Conservation (phyloP, 306 rosid genomes). For the Casuarina equisetifolia region DNA sequence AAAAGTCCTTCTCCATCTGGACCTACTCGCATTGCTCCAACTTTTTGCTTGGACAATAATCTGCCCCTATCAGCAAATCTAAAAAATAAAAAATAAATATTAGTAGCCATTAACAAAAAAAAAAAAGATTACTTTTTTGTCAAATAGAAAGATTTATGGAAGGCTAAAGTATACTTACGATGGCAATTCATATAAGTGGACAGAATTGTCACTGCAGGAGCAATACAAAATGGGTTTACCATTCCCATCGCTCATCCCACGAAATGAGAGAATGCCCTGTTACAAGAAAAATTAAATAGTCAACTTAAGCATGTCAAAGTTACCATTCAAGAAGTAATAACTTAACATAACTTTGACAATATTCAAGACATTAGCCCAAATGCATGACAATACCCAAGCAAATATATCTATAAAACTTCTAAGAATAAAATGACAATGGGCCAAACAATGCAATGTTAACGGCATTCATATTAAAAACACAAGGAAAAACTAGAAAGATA, state of each 20-base stretch:
- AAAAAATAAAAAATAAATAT: neutral
- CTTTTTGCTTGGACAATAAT: conserved; percentile 31
- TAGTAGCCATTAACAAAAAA: neutral
- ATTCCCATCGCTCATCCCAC: conserved; percentile 35
- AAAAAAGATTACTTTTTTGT: neutral
- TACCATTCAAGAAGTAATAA: neutral
- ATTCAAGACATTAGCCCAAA: neutral
- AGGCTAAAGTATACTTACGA: conserved; percentile 32
- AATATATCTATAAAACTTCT: neutral
- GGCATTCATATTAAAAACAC: too few species aligned
- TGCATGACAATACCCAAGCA: neutral
- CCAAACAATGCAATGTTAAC: too few species aligned
- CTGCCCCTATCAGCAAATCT: conserved; percentile 47
- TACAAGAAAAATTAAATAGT: neutral
- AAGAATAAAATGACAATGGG: neutral
- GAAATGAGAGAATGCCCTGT: conserved; percentile 41
- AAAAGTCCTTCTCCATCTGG: conserved; percentile 41
- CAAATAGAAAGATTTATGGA: neutral
- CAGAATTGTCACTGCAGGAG: conserved; percentile 41
- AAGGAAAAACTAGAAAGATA: too few species aligned
- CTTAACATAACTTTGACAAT: too few species aligned
- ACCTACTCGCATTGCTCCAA: conserved; percentile 24
- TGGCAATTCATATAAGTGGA: conserved; percentile 47
- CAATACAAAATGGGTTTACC: conserved; percentile 32
- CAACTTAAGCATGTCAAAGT: neutral